These are phyloP conservation scores for Camellia oleifera DNA, from an alignment of 179 eudicot genomes.

Conservation along the genomic window DNA sequence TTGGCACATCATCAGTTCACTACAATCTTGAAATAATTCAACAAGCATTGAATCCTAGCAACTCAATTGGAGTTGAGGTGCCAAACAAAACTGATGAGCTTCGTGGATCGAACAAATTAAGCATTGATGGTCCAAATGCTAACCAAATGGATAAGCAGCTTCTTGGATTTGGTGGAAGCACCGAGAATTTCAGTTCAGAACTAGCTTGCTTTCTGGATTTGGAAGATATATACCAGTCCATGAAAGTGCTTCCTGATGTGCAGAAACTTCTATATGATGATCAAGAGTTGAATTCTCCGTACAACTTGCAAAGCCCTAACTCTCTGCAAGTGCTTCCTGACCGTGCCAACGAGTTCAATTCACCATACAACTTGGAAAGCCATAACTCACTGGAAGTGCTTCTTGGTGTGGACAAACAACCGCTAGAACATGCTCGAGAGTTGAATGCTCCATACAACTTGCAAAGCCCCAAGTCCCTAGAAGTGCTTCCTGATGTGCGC, in stretches of 20 bases:
- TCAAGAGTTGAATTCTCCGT: not conserved
- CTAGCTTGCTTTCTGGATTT: not conserved
- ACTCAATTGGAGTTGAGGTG: not conserved
- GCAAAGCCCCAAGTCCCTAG: no score
- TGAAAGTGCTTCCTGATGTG: not conserved
- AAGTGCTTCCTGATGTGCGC: no score
- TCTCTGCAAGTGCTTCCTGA: no score
- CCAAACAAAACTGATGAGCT: not conserved
- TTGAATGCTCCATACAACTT: no score
- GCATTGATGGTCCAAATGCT: not conserved
- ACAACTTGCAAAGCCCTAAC: not conserved
- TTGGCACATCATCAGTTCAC: not conserved
- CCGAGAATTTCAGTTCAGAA: not conserved
- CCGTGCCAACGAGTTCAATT: no score
- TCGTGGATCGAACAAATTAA: not conserved
- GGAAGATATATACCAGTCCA: no score
- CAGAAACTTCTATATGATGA: not conserved
- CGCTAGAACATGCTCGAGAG: no score
- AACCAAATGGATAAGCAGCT: not conserved
- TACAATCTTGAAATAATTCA: not conserved
- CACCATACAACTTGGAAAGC: no score
- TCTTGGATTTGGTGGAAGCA: not conserved
- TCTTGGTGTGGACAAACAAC: no score
- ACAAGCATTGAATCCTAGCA: not conserved
- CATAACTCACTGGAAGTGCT: no score